Evolutionary conservation across 1,284 basidiomycete genomes (phyloP).

Genomic region (Microbotryomycetes sp.): DNA sequence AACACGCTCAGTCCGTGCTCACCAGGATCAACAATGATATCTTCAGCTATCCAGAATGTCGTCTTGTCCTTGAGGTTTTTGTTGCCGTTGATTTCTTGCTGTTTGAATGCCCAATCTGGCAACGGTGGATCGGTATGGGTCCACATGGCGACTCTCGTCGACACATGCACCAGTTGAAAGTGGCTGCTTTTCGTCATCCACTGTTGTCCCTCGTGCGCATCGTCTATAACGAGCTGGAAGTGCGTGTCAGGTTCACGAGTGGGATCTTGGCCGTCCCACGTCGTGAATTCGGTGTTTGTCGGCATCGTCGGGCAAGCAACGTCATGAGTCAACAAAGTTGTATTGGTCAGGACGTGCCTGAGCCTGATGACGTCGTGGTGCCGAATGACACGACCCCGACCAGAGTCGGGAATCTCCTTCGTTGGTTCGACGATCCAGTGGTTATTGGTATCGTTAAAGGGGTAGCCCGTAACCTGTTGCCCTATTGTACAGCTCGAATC

Average conservation of each 20-base stretch:
- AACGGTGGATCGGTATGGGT: constrained; percentile 68
- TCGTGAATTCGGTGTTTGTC: constrained; percentile 98
- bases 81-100: constrained; percentile 97
- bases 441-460: constrained; percentile 88
- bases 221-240: constrained; percentile 66
- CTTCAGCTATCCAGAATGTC: constrained; percentile 80
- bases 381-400: constrained; percentile 77
- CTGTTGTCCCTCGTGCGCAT: constrained; percentile 64
- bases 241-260: constrained; percentile 56
- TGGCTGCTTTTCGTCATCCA: constrained; percentile 88
- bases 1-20: not conserved
- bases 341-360: constrained; percentile 77
- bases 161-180: constrained; percentile 79
- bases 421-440: constrained; percentile 93
- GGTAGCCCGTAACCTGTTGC: constrained; percentile 98
- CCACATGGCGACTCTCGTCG: constrained; percentile 90
- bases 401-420: constrained; percentile 78
- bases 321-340: constrained; percentile 84
- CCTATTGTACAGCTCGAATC: constrained; percentile 45
- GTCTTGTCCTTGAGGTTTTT: constrained; percentile 80
- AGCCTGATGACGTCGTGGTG: constrained; percentile 85
- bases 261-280: constrained; percentile 63
- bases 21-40: constrained; percentile 56
- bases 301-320: constrained; percentile 95
- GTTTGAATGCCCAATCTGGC: constrained; percentile 93